Evolutionary conservation across 257 asterid species (phyloP).

Genomic region (Echites panduratus): DNA sequence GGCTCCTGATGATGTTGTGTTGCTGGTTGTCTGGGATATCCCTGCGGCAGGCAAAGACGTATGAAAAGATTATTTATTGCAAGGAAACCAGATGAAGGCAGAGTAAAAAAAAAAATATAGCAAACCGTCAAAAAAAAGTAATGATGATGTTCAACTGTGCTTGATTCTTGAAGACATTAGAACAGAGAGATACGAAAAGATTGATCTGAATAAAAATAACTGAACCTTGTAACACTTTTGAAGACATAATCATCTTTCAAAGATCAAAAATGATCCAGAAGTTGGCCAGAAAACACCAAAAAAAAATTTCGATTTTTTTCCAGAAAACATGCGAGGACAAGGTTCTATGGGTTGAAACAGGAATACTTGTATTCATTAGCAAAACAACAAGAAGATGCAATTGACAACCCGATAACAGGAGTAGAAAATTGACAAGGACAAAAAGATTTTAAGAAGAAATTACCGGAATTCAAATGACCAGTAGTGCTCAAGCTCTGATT

Average conservation of each 20-base stretch:
- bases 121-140: not conserved
- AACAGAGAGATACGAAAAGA: not conserved
- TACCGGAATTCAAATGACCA: constrained; percentile 23
- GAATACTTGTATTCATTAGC: not conserved
- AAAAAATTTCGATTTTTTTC: not conserved
- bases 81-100: not conserved
- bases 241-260: not conserved
- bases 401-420: not conserved
- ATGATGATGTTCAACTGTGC: not conserved
- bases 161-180: not conserved
- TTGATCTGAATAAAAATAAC: not conserved
- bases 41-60: constrained; percentile 32
- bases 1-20: constrained; percentile 16
- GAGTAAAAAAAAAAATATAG: not conserved
- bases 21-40: constrained; percentile 24
- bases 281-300: not conserved
- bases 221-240: not conserved
- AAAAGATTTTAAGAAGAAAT: too few species aligned
- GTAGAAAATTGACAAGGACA: not conserved
- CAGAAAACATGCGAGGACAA: not conserved
- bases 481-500: constrained; percentile 12
- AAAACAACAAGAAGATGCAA: too few species aligned
- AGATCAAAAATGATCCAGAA: not conserved
- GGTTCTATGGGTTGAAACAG: not conserved
- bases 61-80: not conserved